phyloP scores from a whole-genome alignment of 306 rosid genomes.

The Fagus crenata region DNA sequence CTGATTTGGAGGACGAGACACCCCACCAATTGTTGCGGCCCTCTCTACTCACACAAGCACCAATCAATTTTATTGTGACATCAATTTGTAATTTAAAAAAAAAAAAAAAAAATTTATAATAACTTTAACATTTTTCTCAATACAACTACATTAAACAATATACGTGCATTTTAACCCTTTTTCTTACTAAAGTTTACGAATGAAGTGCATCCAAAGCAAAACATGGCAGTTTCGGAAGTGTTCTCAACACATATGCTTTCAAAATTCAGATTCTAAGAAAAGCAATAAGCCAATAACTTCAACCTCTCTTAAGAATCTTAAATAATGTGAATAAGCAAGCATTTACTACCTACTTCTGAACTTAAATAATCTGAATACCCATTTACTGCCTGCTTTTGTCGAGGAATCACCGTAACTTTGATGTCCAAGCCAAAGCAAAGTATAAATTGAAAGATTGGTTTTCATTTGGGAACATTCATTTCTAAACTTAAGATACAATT shows the following conservation, averaged over 20 bases:
- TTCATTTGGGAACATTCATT: too few relatives aligned
- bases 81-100: too few relatives aligned
- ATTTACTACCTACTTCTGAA: conserved; percentile 14
- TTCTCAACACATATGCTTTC: neutral
- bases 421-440: conserved; percentile 32
- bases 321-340: neutral
- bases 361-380: neutral
- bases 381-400: conserved; percentile 11
- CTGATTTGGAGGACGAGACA: too few relatives aligned
- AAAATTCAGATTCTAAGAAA: conserved; percentile 1
- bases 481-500: too few relatives aligned
- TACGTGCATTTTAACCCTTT: too few relatives aligned
- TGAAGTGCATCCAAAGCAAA: neutral
- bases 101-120: too few relatives aligned
- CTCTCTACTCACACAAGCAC: too few relatives aligned
- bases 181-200: neutral
- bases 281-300: neutral
- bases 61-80: too few relatives aligned
- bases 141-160: too few relatives aligned
- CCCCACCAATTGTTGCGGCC: too few relatives aligned
- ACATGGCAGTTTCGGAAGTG: neutral
- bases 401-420: conserved; percentile 18
- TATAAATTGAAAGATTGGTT: conserved; percentile 3
- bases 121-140: too few relatives aligned
- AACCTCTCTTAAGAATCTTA: neutral